Base-by-base conservation (phyloP, 2,329 filamentous ascomycete species). In the Scedosporium aurantiacum region DNA sequence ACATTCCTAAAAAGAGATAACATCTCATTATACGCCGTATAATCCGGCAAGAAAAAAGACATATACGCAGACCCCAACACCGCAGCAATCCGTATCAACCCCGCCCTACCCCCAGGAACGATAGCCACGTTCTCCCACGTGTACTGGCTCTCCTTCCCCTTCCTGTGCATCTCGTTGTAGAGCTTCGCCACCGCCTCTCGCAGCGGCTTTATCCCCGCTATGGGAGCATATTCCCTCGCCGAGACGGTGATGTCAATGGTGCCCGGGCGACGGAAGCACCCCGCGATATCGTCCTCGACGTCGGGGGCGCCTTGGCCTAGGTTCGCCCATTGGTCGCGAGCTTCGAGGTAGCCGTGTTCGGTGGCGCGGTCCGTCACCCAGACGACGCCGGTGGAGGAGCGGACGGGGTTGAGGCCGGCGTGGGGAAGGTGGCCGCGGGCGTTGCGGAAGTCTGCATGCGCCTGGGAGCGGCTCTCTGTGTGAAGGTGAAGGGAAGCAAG, bases 1-100 rank as follows among this genome's bases (percentile, higher is more conserved):
- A 86, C 84, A 74, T 96, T 96, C 76, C 90, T 91, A 82, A 97
- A 97, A 63, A 97, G 79, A 62, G 87, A 91, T 76, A 97, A 76
- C 92, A 97, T 97, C 79, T 97, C 92, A 70, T 95, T 96, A 79
- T 97, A 97, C 2, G 93, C 93, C 2, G 92, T 96, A 77, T 97
- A 97, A 73, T 97, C 89, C 55, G 90, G 90, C 71, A 96, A 90
- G 75, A 96, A 96, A 82, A 97, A 97, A 50, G 88, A 90, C 65
- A 97, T 80, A 70, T 96, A 96, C 61, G 91, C 87, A 73, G 96
- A 96, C 65, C 93, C 93, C 67, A 97, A 77, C 5, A 97, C 91
- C 59, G 93, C 93, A 21, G 93, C 93, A 72, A 97, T 97, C 68
- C 93, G 85, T 72, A 97, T 97, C 75, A 97, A 78, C 57, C 93